Conservation (phyloP, 2,329 filamentous ascomycete species). For the Phyllosticta citriasiana region DNA sequence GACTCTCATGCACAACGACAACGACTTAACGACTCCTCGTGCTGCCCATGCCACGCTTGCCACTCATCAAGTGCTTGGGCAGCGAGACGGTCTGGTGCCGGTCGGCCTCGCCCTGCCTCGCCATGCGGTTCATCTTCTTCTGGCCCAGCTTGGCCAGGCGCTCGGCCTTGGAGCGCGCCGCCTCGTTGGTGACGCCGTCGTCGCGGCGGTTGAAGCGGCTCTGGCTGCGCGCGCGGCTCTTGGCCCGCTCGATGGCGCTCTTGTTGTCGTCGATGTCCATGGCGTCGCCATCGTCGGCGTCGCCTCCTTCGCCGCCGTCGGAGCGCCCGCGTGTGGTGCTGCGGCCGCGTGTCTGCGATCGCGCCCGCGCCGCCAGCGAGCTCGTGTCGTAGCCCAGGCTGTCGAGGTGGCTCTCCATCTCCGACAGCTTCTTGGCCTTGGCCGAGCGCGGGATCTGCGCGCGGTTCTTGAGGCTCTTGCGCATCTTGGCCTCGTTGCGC, state of each 20-base stretch:
- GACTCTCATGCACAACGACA: not conserved
- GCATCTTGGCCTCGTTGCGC: constrained; percentile 88
- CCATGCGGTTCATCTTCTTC: constrained; percentile 98
- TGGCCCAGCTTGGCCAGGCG: constrained; percentile 80
- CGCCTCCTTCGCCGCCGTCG: constrained; percentile 34
- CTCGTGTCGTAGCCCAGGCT: constrained; percentile 76
- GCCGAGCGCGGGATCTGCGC: constrained; percentile 81
- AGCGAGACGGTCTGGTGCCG: constrained; percentile 73
- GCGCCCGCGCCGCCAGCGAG: constrained; percentile 61
- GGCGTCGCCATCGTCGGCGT: constrained; percentile 49
- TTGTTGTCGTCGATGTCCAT: constrained; percentile 55
- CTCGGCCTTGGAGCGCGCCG: constrained; percentile 67
- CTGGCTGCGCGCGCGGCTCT: constrained; percentile 59
- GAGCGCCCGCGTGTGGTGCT: constrained; percentile 53
- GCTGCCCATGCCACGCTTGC: constrained; percentile 92
- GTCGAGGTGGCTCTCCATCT: constrained; percentile 80
- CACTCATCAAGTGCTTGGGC: constrained; percentile 83
- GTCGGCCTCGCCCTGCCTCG: constrained; percentile 92
- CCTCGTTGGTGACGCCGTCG: constrained; percentile 64
- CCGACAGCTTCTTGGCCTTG: constrained; percentile 69
- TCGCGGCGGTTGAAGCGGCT: constrained; percentile 56
- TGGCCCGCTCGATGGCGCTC: constrained; percentile 45
- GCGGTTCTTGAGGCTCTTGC: constrained; percentile 94
- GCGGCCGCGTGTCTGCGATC: constrained; percentile 63
- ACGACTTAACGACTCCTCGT: constrained; percentile 45